Evolutionary conservation across 352 stramenopile genomes (phyloP), one percentile per base, ranked within the genome.

Genomic region (Phytophthora colocasiae): DNA sequence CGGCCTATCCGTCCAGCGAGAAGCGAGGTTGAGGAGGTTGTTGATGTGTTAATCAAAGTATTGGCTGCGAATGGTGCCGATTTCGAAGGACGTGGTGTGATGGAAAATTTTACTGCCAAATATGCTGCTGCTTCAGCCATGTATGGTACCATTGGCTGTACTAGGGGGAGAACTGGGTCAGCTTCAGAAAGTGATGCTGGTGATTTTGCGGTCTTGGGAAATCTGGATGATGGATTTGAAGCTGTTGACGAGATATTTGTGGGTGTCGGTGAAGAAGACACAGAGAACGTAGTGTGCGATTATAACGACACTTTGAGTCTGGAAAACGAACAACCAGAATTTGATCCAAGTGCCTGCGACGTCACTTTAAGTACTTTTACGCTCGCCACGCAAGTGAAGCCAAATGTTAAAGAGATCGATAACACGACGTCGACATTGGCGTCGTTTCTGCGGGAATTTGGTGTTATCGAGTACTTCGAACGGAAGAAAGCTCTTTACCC

Each of bases 401-500:
- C 27, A 14, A 24, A 29, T 15, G 27, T 43, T 29, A n/a, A 24
- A 31, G n/a, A 7, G 6, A 10, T 40, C 11, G 27, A 32, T 51
- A 46, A 64, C 46, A 31, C 69, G 17, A 65, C 71, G 24, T 12
- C 31, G 8, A 8, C 31, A 12, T 11, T 11, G 31, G 31, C 31
- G 7, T 75, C 62, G 14, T 71, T 75, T 31, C 48, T 86, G 19
- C 41, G 75, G 27, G 41, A 77, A 27, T 77, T 77, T 52, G 78
- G 78, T 2, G 61, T 81, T 27, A 49, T 58, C n/a, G 71, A 74
- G n/a, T 86, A 84, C 39, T 82, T 59, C 26, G 51, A 73, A 12
- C 69, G 69, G 45, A 87, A 85, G 19, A 64, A 80, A 60, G 58
- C 60, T 5, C 58, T 73, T 29, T 43, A 47, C 15, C 61, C 74